Evolutionary conservation across 352 stramenopile genomes (phyloP).

Genomic region (Globisporangium acanthophoron): DNA sequence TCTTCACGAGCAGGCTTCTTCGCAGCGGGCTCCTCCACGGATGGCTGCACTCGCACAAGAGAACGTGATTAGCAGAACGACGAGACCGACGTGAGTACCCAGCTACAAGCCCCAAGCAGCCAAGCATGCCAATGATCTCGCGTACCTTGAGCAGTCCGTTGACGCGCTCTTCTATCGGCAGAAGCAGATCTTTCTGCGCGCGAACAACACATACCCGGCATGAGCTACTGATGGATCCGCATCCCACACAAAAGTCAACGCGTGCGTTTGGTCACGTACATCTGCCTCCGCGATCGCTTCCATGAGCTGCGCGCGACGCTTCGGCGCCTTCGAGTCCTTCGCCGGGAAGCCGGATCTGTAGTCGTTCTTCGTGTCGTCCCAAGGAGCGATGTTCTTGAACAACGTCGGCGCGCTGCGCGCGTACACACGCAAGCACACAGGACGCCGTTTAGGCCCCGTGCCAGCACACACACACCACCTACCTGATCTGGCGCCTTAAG

Average conservation of each 20-base stretch:
- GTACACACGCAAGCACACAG: not conserved
- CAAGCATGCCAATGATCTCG: not conserved
- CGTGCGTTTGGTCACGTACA: constrained; percentile 20
- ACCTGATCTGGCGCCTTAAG: not conserved
- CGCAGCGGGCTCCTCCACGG: constrained; percentile 13
- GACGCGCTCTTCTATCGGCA: constrained; percentile 49
- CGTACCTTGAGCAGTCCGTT: constrained; percentile 46
- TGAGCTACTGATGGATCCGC: constrained; percentile 1
- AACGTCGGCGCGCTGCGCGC: constrained; percentile 33
- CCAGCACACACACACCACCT: too few species aligned
- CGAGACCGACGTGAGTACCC: too few species aligned
- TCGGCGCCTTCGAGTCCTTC: constrained; percentile 70
- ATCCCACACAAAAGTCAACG: not conserved
- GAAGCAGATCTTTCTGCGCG: constrained; percentile 47
- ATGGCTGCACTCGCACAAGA: not conserved
- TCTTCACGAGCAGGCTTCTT: constrained; percentile 16
- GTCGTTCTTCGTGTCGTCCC: constrained; percentile 65
- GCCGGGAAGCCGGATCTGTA: constrained; percentile 57
- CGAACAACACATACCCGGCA: not conserved
- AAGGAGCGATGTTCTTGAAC: constrained; percentile 65
- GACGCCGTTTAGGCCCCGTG: too few species aligned
- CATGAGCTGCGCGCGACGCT: constrained; percentile 63
- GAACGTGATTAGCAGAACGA: not conserved
- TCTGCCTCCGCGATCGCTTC: constrained; percentile 62
- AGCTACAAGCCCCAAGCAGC: not conserved